These are phyloP conservation scores for Myotisia sp. DNA, from an alignment of 2,329 filamentous ascomycete species.

Conservation along the genomic window DNA sequence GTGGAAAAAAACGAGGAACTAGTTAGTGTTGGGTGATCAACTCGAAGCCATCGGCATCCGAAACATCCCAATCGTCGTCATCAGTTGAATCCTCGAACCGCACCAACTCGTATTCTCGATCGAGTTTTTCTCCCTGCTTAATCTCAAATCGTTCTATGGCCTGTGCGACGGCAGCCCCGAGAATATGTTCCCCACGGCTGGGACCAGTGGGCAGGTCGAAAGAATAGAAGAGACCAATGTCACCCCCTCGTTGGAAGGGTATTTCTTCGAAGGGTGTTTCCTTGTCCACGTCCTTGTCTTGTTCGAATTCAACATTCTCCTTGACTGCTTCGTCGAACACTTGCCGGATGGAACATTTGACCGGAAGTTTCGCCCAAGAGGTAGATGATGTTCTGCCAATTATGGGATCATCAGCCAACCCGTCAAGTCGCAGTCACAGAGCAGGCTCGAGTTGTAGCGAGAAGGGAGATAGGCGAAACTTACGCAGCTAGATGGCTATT, in stretches of 20 bases:
- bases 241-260: no score
- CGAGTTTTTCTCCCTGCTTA: constrained; percentile 45
- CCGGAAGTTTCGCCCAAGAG: neutral
- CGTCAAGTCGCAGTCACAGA: no score
- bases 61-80: constrained; percentile 21
- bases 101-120: constrained; percentile 47
- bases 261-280: no score
- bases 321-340: constrained; percentile 2
- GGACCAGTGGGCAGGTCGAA: constrained; percentile 39
- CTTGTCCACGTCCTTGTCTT: neutral
- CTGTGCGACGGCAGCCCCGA: constrained; percentile 42
- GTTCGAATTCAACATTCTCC: neutral
- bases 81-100: constrained; percentile 25
- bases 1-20: no score
- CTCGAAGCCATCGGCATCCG: constrained; percentile 30
- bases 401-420: no score
- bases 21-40: no score
- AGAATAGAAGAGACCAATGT: constrained; percentile 39
- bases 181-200: constrained; percentile 41
- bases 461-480: neutral
- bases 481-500: no score
- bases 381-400: no score
- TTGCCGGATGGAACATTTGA: constrained; percentile 2
- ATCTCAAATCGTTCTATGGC: constrained; percentile 47
- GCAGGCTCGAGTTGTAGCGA: no score